Conservation (phyloP, 805 yeast species). For the Saturnispora kantuleensis region DNA sequence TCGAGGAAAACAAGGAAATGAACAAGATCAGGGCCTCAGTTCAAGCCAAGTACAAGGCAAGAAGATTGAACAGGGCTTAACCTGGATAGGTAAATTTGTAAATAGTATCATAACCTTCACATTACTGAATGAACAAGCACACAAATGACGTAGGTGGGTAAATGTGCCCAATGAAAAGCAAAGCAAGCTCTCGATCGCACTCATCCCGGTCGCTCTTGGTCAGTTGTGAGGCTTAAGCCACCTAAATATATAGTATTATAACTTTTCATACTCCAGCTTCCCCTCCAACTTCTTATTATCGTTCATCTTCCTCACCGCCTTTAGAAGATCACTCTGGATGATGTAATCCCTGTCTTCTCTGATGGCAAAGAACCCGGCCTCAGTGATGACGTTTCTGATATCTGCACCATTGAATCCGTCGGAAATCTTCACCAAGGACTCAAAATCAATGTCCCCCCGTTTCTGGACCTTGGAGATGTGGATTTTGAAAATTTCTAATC, state of each 20-base stretch:
- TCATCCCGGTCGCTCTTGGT: neutral
- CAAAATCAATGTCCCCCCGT: conserved; percentile 73
- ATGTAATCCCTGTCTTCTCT: conserved; percentile 96
- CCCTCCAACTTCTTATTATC: conserved; percentile 97
- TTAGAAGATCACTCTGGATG: conserved; percentile 87
- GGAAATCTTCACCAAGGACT: conserved; percentile 72
- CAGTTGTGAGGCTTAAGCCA: neutral
- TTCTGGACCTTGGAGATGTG: conserved; percentile 88
- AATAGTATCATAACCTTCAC: no score
- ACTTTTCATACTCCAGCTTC: conserved; percentile 86
- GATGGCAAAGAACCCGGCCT: conserved; percentile 93
- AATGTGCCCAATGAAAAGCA: no score
- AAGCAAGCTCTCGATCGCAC: neutral
- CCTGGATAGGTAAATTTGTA: neutral
- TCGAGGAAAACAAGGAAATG: conserved; percentile 17
- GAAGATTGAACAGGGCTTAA: conserved; percentile 10
- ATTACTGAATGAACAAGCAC: no score
- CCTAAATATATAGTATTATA: conserved; percentile 31
- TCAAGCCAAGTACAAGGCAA: conserved; percentile 16
- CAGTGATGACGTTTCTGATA: conserved; percentile 88
- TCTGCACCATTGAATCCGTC: conserved; percentile 98
- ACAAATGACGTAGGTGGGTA: no score
- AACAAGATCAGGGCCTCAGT: conserved; percentile 15
- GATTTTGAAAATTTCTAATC: conserved; percentile 81
- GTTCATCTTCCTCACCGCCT: conserved; percentile 95